These are phyloP conservation scores for Globisporangium solare DNA, from an alignment of 352 stramenopile species.

Conservation along the genomic window DNA sequence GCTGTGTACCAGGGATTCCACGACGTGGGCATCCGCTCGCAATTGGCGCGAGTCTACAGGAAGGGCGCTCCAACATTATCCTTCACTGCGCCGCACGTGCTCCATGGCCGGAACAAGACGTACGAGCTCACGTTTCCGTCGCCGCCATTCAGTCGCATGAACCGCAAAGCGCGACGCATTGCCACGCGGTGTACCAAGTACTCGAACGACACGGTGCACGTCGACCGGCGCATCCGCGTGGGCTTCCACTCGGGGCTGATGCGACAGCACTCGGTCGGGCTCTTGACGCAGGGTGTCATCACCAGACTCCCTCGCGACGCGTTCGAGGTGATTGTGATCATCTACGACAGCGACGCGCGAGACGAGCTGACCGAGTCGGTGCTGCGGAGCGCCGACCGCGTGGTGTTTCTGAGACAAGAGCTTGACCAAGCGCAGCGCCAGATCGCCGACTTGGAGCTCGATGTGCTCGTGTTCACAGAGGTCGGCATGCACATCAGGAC, in stretches of 20 bases:
- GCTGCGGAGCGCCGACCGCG: neutral
- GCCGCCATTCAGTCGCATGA: no score
- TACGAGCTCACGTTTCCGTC: conserved; percentile 5
- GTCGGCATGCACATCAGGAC: conserved; percentile 45
- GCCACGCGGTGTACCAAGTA: no score
- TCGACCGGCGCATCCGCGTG: conserved; percentile 19
- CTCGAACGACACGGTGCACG: neutral
- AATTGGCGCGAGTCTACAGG: conserved; percentile 43
- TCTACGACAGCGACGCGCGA: conserved; percentile 9
- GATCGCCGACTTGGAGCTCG: conserved; percentile 34
- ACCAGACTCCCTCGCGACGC: conserved; percentile 9
- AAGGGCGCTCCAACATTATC: conserved; percentile 16
- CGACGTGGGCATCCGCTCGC: conserved; percentile 30
- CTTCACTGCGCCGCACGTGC: conserved; percentile 27
- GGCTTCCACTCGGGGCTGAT: conserved; percentile 53
- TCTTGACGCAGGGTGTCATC: conserved; percentile 47
- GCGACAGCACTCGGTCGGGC: conserved; percentile 49
- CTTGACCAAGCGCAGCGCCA: conserved; percentile 21
- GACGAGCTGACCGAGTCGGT: conserved; percentile 20
- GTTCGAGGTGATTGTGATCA: conserved; percentile 34
- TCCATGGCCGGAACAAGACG: conserved; percentile 4
- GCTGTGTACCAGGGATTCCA: conserved; percentile 48
- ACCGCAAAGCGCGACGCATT: no score
- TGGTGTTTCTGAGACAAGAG: conserved; percentile 15
- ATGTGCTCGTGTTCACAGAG: conserved; percentile 65